Conservation (phyloP, 148 eudicot species). For the Rhododendron williamsianum region DNA sequence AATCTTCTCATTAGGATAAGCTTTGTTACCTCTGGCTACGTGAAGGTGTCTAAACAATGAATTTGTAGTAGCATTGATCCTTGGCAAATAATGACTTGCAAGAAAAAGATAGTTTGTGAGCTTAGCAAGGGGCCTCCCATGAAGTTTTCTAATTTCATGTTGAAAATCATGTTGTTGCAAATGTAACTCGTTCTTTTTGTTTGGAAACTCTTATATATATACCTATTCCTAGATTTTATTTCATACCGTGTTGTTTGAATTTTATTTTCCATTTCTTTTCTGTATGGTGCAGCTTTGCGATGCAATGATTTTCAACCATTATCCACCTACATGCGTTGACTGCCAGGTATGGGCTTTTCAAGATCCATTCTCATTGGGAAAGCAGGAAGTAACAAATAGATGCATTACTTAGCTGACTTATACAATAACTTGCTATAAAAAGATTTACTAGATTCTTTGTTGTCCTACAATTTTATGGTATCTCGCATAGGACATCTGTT, state of each 20-base stretch:
- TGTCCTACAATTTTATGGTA: background rate
- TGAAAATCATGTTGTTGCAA: background rate
- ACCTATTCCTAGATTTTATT: background rate
- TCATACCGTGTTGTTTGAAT: conserved; percentile 11
- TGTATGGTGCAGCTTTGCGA: conserved; percentile 66
- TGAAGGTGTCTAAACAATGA: background rate
- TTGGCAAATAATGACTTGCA: background rate
- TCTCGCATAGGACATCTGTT: background rate
- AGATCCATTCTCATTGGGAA: conserved; percentile 1
- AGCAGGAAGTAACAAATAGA: background rate
- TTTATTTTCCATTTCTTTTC: conserved; percentile 13
- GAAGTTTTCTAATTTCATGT: background rate
- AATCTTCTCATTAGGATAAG: background rate
- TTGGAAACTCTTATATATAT: background rate
- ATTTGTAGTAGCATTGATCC: background rate
- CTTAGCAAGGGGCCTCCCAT: background rate
- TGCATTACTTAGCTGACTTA: background rate
- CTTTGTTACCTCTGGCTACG: background rate
- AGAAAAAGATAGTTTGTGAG: background rate
- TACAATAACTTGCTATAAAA: background rate
- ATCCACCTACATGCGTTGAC: conserved; percentile 69
- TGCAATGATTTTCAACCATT: conserved; percentile 87
- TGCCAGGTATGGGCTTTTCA: conserved; percentile 50
- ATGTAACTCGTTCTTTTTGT: background rate
- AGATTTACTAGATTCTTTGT: background rate